Base-by-base conservation (phyloP, 2,329 filamentous ascomycete species). In the Fusarium sp. region DNA sequence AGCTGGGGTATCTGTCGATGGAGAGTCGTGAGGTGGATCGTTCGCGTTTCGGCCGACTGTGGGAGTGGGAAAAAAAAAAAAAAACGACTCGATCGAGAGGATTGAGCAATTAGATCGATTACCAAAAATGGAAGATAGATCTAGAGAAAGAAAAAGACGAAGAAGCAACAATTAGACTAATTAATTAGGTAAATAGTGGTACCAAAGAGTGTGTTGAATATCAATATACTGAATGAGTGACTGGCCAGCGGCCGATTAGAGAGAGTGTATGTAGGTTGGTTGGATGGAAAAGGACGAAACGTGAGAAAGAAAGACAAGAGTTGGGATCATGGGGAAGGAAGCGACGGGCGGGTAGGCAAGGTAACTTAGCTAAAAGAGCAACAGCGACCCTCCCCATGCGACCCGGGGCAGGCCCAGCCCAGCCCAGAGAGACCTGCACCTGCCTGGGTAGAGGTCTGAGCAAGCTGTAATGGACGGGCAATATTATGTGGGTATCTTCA, bases 171-270 rank as follows among this genome's bases (percentile, higher is more conserved):
- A 58, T 54, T 40, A 65, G 62, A 44, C 58, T 42, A 63, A 59
- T 62, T 65, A 65, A 59, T 60, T 63, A 64, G 57, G 51, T 24
- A 30, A 18, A 30, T 51, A 38, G 22, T 27, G 34, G n/a, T 53
- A 42, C 50, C 50, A 74, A 75, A 43, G 68, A 72, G 65, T 72
- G 68, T 68, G 73, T 64, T 63, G 70, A 71, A 62, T 66, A 67
- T 57, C 56, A 69, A 63, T 59, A 44, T 66, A 58, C 57, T 75
- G 66, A 75, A 70, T 59, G 74, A 76, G 66, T 63, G 73, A 73
- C 72, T 76, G 73, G 74, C 72, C 66, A 68, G 66, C 63, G 72
- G 64, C 72, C 66, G 73, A 75, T 75, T 73, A 75, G 63, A 74
- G 73, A 52, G 70, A 75, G 73, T 60, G 72, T 72, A 72, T 69